phyloP scores from a whole-genome alignment of 2,329 filamentous ascomycete genomes.

The Talaromyces marneffei region DNA sequence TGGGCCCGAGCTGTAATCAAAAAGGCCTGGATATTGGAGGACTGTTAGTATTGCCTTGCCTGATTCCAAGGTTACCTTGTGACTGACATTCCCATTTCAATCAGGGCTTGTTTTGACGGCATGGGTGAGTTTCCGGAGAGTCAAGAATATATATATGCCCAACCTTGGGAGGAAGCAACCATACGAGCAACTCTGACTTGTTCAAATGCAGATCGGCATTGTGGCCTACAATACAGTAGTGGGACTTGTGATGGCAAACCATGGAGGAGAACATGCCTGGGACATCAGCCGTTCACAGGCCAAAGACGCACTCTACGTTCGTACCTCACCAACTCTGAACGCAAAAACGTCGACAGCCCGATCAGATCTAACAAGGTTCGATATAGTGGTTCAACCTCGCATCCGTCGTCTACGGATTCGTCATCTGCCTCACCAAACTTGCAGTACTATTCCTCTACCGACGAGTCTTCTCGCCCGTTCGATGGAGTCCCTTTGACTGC shows the following conservation, averaged over 20 bases:
- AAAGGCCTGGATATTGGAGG: constrained; percentile 13
- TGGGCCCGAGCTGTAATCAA: constrained; percentile 10
- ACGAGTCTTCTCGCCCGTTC: constrained; percentile 18
- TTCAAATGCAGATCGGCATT: background rate
- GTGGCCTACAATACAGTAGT: constrained; percentile 4
- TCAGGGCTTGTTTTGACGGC: constrained; percentile 12
- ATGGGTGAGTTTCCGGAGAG: constrained; percentile 9
- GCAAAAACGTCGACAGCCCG: background rate
- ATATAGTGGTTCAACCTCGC: constrained; percentile 15
- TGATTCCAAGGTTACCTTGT: too few species aligned
- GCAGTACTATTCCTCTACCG: constrained; percentile 21
- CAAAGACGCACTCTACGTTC: constrained; percentile 11
- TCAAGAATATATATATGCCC: background rate
- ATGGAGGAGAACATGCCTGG: constrained; percentile 15
- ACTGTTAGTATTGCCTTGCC: constrained; percentile 12
- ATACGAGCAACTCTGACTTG: background rate
- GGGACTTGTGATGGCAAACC: constrained; percentile 8
- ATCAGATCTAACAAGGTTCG: background rate
- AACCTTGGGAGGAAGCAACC: too few species aligned
- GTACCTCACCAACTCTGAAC: background rate
- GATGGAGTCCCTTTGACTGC: constrained; percentile 14
- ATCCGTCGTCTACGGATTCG: constrained; percentile 20
- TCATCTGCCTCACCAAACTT: constrained; percentile 22
- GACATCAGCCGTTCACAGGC: constrained; percentile 11
- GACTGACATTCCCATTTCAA: background rate